These are phyloP conservation scores for Cylindrotheca closterium DNA, from an alignment of 108 stramenopile species.

Conservation along the genomic window DNA sequence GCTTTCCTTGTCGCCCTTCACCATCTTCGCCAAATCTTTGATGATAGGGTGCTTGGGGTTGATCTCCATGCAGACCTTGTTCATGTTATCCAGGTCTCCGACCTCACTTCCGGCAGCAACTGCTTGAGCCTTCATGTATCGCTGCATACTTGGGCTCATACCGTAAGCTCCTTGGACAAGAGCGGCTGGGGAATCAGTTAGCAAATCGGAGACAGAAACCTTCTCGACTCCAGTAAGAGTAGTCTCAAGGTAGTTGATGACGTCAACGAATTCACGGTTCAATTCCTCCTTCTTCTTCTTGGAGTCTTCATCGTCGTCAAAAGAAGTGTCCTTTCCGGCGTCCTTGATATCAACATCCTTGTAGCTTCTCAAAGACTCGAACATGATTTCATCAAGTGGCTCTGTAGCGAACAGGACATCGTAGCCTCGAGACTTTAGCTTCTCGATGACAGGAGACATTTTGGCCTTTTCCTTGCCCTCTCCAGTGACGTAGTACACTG, in stretches of 20 bases:
- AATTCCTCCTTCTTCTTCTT: conserved; percentile 88
- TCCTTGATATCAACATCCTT: conserved; percentile 83
- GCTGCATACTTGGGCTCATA: conserved; percentile 96
- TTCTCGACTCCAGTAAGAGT: conserved; percentile 81
- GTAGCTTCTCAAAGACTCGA: conserved; percentile 86
- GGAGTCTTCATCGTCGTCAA: conserved; percentile 86
- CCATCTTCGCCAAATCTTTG: conserved; percentile 65
- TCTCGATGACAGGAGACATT: conserved; percentile 93
- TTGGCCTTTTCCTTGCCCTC: conserved; percentile 80
- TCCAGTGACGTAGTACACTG: conserved; percentile 95
- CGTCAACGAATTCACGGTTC: conserved; percentile 54
- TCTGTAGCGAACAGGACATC: conserved; percentile 94
- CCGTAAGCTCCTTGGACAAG: conserved; percentile 96
- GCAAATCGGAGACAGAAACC: conserved; percentile 84
- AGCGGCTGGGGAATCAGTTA: conserved; percentile 89
- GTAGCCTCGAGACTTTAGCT: conserved; percentile 81
- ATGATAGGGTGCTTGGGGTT: conserved; percentile 95
- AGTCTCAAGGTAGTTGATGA: conserved; percentile 84
- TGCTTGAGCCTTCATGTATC: conserved; percentile 96
- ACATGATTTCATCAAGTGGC: conserved; percentile 96
- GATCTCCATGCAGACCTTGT: conserved; percentile 93
- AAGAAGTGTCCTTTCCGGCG: conserved; percentile 90
- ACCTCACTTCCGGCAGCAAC: conserved; percentile 85
- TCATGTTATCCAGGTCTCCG: conserved; percentile 56
- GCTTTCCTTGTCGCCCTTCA: conserved; percentile 53